Conservation (phyloP, 768 basidiomycete species). For the Serpula lacrymans region DNA sequence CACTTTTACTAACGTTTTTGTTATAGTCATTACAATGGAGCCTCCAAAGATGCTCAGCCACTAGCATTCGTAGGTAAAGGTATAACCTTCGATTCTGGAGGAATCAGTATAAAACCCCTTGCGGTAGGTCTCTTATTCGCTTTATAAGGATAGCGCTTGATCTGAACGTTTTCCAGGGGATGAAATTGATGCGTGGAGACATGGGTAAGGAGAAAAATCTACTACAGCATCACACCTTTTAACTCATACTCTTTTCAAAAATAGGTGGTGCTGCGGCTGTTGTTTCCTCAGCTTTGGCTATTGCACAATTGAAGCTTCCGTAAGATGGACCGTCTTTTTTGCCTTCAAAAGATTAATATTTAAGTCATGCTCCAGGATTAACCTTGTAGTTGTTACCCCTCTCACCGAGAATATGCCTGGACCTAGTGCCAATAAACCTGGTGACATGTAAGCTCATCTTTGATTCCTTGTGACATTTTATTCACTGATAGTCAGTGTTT, state of each 20-base stretch:
- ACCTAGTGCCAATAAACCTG: constrained; percentile 64
- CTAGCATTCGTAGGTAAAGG: constrained; percentile 84
- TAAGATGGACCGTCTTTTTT: constrained; percentile 32
- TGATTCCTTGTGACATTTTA: neutral
- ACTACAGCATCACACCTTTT: neutral
- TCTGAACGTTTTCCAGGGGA: constrained; percentile 42
- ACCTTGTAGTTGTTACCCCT: constrained; percentile 69
- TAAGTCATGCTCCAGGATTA: constrained; percentile 49
- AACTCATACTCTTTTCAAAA: neutral
- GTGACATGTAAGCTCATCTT: constrained; percentile 61
- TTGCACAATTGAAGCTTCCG: constrained; percentile 82
- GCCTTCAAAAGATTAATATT: neutral
- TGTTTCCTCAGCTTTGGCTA: constrained; percentile 66
- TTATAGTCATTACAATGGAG: constrained; percentile 78
- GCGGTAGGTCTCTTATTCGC: constrained; percentile 39
- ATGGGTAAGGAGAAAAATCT: constrained; percentile 57
- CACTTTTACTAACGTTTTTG: neutral
- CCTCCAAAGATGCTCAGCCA: constrained; percentile 52
- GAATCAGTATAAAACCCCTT: constrained; percentile 80
- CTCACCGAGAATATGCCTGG: constrained; percentile 88
- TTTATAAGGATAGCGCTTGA: neutral
- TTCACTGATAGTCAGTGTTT: constrained; percentile 43
- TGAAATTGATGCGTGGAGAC: constrained; percentile 85
- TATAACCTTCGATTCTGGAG: constrained; percentile 87
- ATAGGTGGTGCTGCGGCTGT: constrained; percentile 79